A percentile compares a stretch with the other conserved stretches of the same genome.
phyloP scores from a whole-genome alignment of 1,139 yeast genomes.

The Candida pseudoviswanathii region DNA sequence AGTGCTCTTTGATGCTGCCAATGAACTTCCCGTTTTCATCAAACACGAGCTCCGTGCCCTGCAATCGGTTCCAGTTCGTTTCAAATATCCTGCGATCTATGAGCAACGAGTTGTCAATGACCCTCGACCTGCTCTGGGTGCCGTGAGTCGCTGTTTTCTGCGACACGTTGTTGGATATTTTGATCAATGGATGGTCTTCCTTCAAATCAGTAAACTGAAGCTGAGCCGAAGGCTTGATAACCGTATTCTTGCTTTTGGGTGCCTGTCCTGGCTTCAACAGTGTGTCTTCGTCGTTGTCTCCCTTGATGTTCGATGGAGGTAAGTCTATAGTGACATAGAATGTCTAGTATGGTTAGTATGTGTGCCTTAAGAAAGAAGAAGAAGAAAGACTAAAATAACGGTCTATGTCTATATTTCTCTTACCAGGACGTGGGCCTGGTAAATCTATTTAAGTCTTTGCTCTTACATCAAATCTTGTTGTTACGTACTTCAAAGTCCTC shows the following conservation, averaged over 20 bases:
- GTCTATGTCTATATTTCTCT: constrained; percentile 4
- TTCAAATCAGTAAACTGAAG: constrained; percentile 43
- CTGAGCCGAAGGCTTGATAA: constrained; percentile 44
- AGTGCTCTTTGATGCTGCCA: constrained; percentile 46
- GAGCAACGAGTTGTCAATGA: constrained; percentile 32
- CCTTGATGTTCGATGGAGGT: constrained; percentile 27
- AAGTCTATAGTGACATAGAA: constrained; percentile 46
- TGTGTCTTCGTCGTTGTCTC: constrained; percentile 12
- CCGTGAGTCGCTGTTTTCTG: not conserved
- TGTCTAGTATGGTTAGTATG: constrained; percentile 25
- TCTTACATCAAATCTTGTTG: not conserved
- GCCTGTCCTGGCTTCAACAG: constrained; percentile 8
- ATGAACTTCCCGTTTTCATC: constrained; percentile 59
- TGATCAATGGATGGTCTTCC: constrained; percentile 37
- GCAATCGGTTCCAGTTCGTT: constrained; percentile 76
- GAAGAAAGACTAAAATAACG: not conserved
- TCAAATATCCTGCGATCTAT: constrained; percentile 57
- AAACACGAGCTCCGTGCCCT: constrained; percentile 79
- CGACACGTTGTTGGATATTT: constrained; percentile 34
- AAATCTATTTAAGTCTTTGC: not conserved
- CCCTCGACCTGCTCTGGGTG: constrained; percentile 10
- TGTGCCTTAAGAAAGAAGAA: not conserved
- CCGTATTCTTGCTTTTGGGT: constrained; percentile 18
- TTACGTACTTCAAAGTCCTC: constrained; percentile 43
- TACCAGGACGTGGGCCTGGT: not conserved